Base-by-base conservation (phyloP, 2,329 filamentous ascomycete species). In the Clonostachys solani region DNA sequence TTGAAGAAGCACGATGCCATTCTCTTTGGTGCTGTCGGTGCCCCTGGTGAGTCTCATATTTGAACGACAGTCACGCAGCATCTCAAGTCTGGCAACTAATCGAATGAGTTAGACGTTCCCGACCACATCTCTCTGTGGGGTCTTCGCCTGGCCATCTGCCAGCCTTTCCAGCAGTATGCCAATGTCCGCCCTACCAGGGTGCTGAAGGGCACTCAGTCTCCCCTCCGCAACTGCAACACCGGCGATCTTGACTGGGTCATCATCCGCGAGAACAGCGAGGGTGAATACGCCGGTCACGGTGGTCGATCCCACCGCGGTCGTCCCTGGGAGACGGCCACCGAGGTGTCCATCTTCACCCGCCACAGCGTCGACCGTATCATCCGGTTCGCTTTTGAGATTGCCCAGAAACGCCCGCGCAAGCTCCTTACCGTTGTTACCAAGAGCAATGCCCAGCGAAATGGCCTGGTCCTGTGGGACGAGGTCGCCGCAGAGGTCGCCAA, bases 381-480 rank as follows among this genome's bases (percentile, higher is more conserved):
- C 55, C 74, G 80, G 1, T 85, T 85, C 49, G 80, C 81, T 0
- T 86, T 84, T 52, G 77, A 84, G 60, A 75, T 72, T 5, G 82
- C 82, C 0, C 74, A 71, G 51, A 74, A 69, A 53, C 65, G 82
- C 4, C 77, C 77, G 0, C 69, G 76, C 38, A 84, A 81, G 64
- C 65, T 75, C 12, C 56, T 86, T 34, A 85, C 81, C 0, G 75
- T 84, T 2, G 82, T 85, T 4, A 84, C 81, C 0, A 86, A 86
- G 65, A 81, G 77, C 41, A 86, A 86, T 57, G 81, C 81, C 0
- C 81, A 84, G 61, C 69, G 81, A 0, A 83, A 84, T 46, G 81
- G 82, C 0, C 83, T 86, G 81, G 82, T 86, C 1, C 72, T 86
- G 49, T 86, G 82, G 83, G 82, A 86, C 55, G 80, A 84, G 54